These are phyloP conservation scores for Elasticomyces elasticus DNA, from an alignment of 495 filamentous ascomycete genomes.

Conservation along the genomic window DNA sequence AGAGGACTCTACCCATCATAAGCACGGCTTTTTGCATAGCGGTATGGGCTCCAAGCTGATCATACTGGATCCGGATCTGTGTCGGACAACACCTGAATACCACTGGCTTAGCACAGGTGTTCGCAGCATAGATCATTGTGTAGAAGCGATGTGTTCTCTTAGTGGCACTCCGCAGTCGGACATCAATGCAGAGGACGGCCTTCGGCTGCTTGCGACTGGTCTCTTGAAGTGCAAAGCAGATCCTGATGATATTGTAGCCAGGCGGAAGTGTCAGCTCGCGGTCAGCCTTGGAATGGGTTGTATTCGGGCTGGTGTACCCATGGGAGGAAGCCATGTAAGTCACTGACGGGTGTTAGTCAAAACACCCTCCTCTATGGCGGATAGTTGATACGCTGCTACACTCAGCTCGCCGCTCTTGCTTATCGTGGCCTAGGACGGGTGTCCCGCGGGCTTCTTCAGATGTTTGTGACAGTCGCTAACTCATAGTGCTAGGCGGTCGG, in stretches of 20 bases:
- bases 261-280: conserved; percentile 44
- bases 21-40: conserved; percentile 43
- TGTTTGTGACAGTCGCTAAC: too few species aligned
- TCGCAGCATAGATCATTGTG: conserved; percentile 54
- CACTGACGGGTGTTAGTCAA: too few species aligned
- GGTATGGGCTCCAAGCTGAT: conserved; percentile 42
- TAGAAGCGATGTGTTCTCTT: conserved; percentile 47
- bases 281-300: conserved; percentile 47
- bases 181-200: conserved; percentile 33
- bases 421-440: too few species aligned
- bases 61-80: conserved; percentile 50
- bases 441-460: too few species aligned
- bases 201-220: conserved; percentile 42
- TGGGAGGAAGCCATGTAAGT: conserved; percentile 57
- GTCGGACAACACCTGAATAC: conserved; percentile 43
- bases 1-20: conserved; percentile 42
- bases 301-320: conserved; percentile 37
- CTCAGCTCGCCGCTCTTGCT: too few species aligned
- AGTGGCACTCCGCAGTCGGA: conserved; percentile 35
- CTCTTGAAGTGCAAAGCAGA: conserved; percentile 42
- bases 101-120: conserved; percentile 55
- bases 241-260: conserved; percentile 38
- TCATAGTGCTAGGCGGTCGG: too few species aligned
- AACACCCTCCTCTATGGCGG: too few species aligned
- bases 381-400: too few species aligned